Conservation (phyloP, 2,329 filamentous ascomycete species). For the Colletotrichum sublineola region DNA sequence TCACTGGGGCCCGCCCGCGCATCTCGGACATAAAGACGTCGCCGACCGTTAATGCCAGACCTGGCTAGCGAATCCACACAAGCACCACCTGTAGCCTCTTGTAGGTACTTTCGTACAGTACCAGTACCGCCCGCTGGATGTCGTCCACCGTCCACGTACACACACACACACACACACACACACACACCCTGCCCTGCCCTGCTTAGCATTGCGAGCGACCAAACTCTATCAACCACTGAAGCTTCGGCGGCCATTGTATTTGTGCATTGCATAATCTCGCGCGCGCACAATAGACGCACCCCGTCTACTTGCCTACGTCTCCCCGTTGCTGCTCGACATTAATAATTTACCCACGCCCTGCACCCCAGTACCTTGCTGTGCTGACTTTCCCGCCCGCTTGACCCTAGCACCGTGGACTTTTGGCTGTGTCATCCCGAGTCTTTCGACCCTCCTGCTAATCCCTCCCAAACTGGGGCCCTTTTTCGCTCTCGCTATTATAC, state of each 20-base stretch:
- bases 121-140: background rate
- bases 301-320: conserved; percentile 24
- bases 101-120: background rate
- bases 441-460: conserved; percentile 31
- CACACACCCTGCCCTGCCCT: conserved; percentile 19
- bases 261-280: conserved; percentile 39
- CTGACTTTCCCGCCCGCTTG: conserved; percentile 35
- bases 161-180: conserved; percentile 9
- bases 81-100: background rate
- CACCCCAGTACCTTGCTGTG: conserved; percentile 35
- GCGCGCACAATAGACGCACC: conserved; percentile 41
- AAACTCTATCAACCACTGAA: conserved; percentile 40
- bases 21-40: conserved; percentile 58
- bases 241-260: conserved; percentile 34
- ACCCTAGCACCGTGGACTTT: conserved; percentile 38
- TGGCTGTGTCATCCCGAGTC: conserved; percentile 41
- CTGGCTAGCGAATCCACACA: conserved; percentile 16
- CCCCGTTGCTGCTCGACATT: conserved; percentile 37
- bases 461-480: conserved; percentile 20
- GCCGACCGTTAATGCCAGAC: conserved; percentile 49
- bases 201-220: conserved; percentile 37
- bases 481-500: conserved; percentile 40
- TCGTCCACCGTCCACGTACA: background rate
- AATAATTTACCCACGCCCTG: conserved; percentile 41
- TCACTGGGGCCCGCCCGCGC: conserved; percentile 40